Base-by-base conservation (phyloP, 352 stramenopile genomes). In the Phytophthora niederhauseri region DNA sequence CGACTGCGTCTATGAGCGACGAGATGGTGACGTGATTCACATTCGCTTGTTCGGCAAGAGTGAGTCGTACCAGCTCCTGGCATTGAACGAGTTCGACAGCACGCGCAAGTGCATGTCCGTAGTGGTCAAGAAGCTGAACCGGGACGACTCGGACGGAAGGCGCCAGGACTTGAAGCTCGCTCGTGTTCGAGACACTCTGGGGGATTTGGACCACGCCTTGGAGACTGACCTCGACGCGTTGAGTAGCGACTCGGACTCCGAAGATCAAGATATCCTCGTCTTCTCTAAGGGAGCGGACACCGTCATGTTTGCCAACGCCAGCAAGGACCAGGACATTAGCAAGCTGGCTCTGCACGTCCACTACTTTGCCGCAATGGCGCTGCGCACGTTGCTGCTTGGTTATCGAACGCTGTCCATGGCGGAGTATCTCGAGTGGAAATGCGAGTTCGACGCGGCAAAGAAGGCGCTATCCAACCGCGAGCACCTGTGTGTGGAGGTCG, bases 211-310 rank as follows among this genome's bases (percentile, higher is more conserved):
- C n/a, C 57, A 52, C 1, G 64, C 75, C 0, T 57, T 74, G 9
- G 59, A 69, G 15, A 36, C 31, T 2, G 66, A 82, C 17, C 48
- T 80, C 0, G 57, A 82, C 3, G 50, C 61, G 15, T 45, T 74
- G 2, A 61, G 17, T 8, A 57, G 65, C n/a, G 70, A 69, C 1
- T 69, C 4, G 0, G 66, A 82, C 17, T 56, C 68, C 1, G 57
- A 82, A 43, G 66, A 85, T 0, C 78, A 88, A 15, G 84, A 90
- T 4, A 82, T 96, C 15, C 76, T 92, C 2, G 75, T 96, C 0
- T 97, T 95, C 49, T 91, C 80, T 15, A 98, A 98, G 70, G 92
- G 92, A 7, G 88, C 92, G 11, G 92, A 98, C 64, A 97, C 87
- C 0, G 76, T 97, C 5, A 97, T 97, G 90, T 97, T 97, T 45